Percentiles rank a stretch among this genome's conserved stretches.
These are phyloP conservation scores for Lichtheimia corymbifera DNA, from an alignment of 371 early-diverging fungal genomes.

Conservation along the genomic window DNA sequence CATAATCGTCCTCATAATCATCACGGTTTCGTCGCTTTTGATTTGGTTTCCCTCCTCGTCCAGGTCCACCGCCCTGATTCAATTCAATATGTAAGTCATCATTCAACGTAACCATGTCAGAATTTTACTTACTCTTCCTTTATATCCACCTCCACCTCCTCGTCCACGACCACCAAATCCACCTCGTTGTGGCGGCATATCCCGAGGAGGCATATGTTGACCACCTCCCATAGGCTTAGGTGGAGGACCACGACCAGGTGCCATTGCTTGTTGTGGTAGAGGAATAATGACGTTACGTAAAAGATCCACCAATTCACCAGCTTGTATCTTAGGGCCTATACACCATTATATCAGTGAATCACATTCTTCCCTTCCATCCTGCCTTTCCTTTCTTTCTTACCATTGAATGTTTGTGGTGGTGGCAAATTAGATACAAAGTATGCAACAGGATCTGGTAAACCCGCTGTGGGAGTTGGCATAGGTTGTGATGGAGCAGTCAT, in stretches of 20 bases:
- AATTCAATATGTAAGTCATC: background rate
- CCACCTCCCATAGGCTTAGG: conserved; percentile 17
- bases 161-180: conserved; percentile 32
- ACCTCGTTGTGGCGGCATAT: conserved; percentile 22
- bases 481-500: background rate
- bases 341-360: background rate
- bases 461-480: conserved; percentile 15
- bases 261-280: conserved; percentile 30
- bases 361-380: too few species aligned
- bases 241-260: conserved; percentile 13
- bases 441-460: conserved; percentile 60
- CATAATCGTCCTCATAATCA: conserved; percentile 57
- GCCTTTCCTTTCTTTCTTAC: conserved; percentile 10
- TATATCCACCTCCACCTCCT: conserved; percentile 35
- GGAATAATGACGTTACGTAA: conserved; percentile 50
- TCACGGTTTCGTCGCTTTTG: conserved; percentile 49
- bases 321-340: conserved; percentile 44
- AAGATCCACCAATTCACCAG: conserved; percentile 54
- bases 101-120: background rate
- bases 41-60: conserved; percentile 27
- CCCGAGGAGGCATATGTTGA: conserved; percentile 24
- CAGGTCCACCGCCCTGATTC: background rate
- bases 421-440: conserved; percentile 60
- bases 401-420: conserved; percentile 52
- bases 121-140: conserved; percentile 25